Evolutionary conservation across 257 asterid species (phyloP).

Genomic region (Solanum chaucha): DNA sequence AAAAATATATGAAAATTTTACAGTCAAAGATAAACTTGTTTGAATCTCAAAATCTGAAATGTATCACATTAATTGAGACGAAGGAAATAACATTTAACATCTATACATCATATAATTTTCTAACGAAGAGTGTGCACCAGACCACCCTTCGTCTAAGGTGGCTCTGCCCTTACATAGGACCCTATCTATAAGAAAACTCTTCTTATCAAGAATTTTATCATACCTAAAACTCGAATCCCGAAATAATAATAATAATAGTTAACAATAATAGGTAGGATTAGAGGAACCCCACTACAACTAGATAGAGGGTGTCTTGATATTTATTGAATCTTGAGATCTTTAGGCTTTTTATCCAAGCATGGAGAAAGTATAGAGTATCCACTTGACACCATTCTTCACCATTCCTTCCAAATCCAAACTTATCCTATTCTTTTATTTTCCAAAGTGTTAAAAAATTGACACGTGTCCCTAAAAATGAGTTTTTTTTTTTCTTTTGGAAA

Average conservation of each 20-base stretch:
- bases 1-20: no score
- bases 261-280: not conserved
- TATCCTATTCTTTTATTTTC: not conserved
- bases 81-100: not conserved
- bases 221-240: accelerated
- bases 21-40: not conserved
- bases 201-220: no score
- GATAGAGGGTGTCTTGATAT: not conserved
- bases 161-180: no score
- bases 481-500: not conserved
- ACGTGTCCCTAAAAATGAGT: conserved; percentile 10
- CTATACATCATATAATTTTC: no score
- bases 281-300: not conserved
- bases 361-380: conserved; percentile 4
- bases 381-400: conserved; percentile 22
- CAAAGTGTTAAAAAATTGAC: not conserved
- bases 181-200: no score
- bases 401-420: conserved; percentile 29
- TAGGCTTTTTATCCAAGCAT: not conserved
- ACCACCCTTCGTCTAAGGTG: no score
- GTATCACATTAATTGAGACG: no score
- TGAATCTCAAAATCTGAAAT: no score
- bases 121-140: accelerated
- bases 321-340: not conserved
- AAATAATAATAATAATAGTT: no score